phyloP scores from a whole-genome alignment of 1,284 basidiomycete species.

The Ustilago loliicola region DNA sequence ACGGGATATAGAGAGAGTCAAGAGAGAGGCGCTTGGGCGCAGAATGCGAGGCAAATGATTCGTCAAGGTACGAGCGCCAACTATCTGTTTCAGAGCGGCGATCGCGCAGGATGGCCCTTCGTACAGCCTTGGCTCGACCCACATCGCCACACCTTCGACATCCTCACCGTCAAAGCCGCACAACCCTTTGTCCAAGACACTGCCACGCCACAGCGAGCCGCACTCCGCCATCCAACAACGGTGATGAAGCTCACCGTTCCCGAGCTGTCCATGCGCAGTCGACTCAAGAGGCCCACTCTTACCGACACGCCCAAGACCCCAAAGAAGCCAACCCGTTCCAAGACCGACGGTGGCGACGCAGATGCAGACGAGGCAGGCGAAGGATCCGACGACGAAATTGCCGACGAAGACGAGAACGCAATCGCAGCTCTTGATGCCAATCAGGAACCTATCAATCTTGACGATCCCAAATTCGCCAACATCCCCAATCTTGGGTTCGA shows the following conservation, averaged over 20 bases:
- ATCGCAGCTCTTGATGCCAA: conserved; percentile 30
- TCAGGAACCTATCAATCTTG: conserved; percentile 25
- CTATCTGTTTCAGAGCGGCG: neutral
- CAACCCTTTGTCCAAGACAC: conserved; percentile 22
- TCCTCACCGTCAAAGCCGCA: conserved; percentile 17
- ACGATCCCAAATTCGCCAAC: conserved; percentile 36
- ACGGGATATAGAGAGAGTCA: conserved; percentile 26
- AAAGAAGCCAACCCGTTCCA: conserved; percentile 6
- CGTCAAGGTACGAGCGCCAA: neutral
- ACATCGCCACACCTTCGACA: neutral
- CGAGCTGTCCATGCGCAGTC: conserved; percentile 27
- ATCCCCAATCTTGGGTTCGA: conserved; percentile 40
- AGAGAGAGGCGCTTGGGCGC: conserved; percentile 23
- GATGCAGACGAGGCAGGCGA: conserved; percentile 16
- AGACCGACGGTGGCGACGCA: conserved; percentile 1
- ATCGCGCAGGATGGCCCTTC: conserved; percentile 44
- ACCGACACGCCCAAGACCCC: conserved; percentile 13
- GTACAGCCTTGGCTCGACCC: conserved; percentile 33
- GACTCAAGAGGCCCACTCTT: conserved; percentile 21
- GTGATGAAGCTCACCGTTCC: conserved; percentile 38
- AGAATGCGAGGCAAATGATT: conserved; percentile 8
- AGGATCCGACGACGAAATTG: conserved; percentile 27
- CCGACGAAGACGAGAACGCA: conserved; percentile 18
- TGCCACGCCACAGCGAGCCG: conserved; percentile 13
- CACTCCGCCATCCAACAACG: conserved; percentile 33